Evolutionary conservation across 768 basidiomycete species (phyloP), one percentile per base, ranked within the genome.

Genomic region (Mycena rosella): DNA sequence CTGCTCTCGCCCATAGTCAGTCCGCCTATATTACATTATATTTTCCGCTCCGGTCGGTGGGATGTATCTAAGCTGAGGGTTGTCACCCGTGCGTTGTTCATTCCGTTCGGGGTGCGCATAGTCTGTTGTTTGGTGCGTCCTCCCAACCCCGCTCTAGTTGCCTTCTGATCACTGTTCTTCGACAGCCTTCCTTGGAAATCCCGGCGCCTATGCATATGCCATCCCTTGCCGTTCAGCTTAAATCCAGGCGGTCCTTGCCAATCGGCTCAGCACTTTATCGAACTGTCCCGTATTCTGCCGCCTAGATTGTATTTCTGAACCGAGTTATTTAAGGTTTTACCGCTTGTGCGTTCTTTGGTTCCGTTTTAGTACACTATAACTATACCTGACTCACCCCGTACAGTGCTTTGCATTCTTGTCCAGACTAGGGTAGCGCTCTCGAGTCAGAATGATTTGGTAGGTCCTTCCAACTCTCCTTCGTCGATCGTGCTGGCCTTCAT

Each of bases 391-490:
- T 58, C 34, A 51, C 26, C 13, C 24, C 32, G 45, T 40, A 44
- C n/a, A 30, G 36, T 6, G 14, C 59, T 11, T 45, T 29, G 34
- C 22, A 14, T 54, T 18, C 40, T 14, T 62, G n/a, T 32, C 52
- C 51, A n/a, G 24, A 63, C 45, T 49, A 17, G 53, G 62, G 53
- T 47, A 18, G 52, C 26, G 13, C 5, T 14, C 8, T 11, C 30
- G 36, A 61, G 30, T 44, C 42, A 47, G 2, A 11, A 26, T 63
- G 54, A 63, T 40, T 63, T 40, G 24, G 54, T 63, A 40, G 53
- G 62, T 56, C 62, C 54, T 55, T 63, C 45, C 62, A 22, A 29
- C 53, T 36, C 1, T n/a, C 13, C 22, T 38, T 6, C 30, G 30
- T 38, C 34, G 11, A 30, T 8, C 26, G 18, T 36, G 5, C 48